Base-by-base conservation (phyloP, 1,284 basidiomycete species). In the Stygiomarasmius scandens region DNA sequence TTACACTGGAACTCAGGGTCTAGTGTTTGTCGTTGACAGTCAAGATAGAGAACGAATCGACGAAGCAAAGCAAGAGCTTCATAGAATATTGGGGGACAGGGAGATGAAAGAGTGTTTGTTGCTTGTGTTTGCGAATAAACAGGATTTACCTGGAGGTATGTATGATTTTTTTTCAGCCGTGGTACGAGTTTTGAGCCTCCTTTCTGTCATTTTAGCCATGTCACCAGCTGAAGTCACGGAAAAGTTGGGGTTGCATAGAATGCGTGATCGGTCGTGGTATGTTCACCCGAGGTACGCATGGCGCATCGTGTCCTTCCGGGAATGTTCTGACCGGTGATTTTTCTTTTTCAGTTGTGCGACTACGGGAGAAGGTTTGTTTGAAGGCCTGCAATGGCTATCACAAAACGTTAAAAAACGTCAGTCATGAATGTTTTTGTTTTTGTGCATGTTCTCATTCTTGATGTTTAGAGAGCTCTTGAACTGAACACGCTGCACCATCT, bases 51-150 rank as follows among this genome's bases (percentile, higher is more conserved):
- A 96, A 67, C 85, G 96, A 61, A 91, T 99, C 68, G 96, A 98
- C 69, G 97, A 99, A 76, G 97, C 96, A 38, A 90, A 95, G 67
- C 90, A 94, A 70, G 96, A 99, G 75, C 79, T 99, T 50, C 96
- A 99, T 71, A 86, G 96, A 56, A 99, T 99, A 77, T 82, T 99
- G 71, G 92, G 92, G 62, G 96, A 99, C 74, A 81, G 96, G 62
- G 97, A 99, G 75, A 98, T 99, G 96, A 93, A 93, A 75, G 95
- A 98, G 66, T 98, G 96, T 70, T 74, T 98, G 58, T 73, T 99
- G 69, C 87, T 99, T 61, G 96, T 99, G 34, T 99, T 99, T 78
- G 96, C 97, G 22, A 99, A 98, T 79, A 99, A 99, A 79, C 97
- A 99, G 77, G 97, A 99, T 85, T 77, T 99, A 63, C 95, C 95